These are phyloP conservation scores for Monosporozyma servazzii DNA, from an alignment of 805 yeast species.

Conservation along the genomic window DNA sequence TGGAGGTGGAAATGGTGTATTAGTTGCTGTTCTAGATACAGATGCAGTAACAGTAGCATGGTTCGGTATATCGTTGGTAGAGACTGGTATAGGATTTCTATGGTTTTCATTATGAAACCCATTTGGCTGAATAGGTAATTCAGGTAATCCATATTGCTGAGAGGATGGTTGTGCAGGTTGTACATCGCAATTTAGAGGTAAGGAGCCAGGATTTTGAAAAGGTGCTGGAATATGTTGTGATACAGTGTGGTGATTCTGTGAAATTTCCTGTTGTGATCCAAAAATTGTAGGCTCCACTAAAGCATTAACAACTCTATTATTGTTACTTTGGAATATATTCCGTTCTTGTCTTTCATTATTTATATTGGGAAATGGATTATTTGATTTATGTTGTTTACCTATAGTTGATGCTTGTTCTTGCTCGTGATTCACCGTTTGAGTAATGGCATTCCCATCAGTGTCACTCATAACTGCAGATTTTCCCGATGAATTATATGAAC, in stretches of 20 bases:
- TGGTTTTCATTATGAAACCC: neutral
- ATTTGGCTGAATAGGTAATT: neutral
- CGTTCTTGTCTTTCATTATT: neutral
- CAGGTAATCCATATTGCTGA: neutral
- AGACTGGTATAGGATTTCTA: neutral
- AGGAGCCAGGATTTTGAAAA: neutral
- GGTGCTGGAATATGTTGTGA: neutral
- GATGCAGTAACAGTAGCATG: neutral
- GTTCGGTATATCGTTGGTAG: neutral
- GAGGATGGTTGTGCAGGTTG: neutral
- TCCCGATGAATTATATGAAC: slow-evolving; percentile 15
- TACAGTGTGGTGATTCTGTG: neutral
- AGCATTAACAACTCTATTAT: neutral
- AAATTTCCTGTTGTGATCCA: neutral
- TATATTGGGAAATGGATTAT: slow-evolving; percentile 29
- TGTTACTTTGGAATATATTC: neutral
- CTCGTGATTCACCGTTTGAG: neutral
- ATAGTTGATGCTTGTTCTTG: neutral
- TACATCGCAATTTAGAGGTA: neutral
- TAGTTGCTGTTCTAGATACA: neutral
- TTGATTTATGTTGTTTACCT: slow-evolving; percentile 24
- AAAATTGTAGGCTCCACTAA: neutral
- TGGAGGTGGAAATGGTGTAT: neutral
- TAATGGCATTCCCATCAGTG: neutral
- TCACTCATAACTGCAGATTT: neutral